These are phyloP conservation scores for Clarireedia paspali DNA, from an alignment of 2,329 filamentous ascomycete species.

Conservation along the genomic window DNA sequence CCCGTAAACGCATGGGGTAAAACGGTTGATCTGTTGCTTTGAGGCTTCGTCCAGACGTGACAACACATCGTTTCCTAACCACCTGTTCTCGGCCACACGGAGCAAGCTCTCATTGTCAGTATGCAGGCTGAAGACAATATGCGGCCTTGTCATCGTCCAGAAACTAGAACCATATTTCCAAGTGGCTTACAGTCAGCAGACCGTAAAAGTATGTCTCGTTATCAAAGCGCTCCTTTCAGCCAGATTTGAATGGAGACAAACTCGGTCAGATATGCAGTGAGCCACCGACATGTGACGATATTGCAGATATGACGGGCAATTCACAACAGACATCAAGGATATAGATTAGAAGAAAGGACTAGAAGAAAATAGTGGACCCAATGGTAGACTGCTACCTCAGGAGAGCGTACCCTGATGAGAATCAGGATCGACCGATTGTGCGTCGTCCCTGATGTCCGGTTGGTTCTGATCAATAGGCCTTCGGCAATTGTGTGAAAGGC, in stretches of 20 bases:
- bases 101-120: not conserved
- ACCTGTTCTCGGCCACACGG: constrained; percentile 9
- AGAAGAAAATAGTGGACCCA: constrained; percentile 1
- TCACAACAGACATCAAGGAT: constrained; percentile 7
- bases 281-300: constrained; percentile 10
- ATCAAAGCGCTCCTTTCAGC: constrained; percentile 6
- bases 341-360: constrained; percentile 9
- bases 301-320: constrained; percentile 5
- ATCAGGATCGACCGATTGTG: constrained; percentile 4
- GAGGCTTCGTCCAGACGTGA: constrained; percentile 17
- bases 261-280: constrained; percentile 5
- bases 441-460: constrained; percentile 12
- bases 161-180: constrained; percentile 18
- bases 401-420: not conserved
- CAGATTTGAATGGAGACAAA: constrained; percentile 1
- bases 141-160: constrained; percentile 13
- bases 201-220: constrained; percentile 14
- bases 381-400: not conserved
- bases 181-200: constrained; percentile 23
- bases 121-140: constrained; percentile 9
- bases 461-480: constrained; percentile 11
- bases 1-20: constrained; percentile 4
- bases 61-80: constrained; percentile 24
- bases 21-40: constrained; percentile 14
- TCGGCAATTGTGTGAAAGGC: constrained; percentile 19